These are phyloP conservation scores for Stereum hirsutum DNA, from an alignment of 1,284 basidiomycete genomes.

Conservation along the genomic window DNA sequence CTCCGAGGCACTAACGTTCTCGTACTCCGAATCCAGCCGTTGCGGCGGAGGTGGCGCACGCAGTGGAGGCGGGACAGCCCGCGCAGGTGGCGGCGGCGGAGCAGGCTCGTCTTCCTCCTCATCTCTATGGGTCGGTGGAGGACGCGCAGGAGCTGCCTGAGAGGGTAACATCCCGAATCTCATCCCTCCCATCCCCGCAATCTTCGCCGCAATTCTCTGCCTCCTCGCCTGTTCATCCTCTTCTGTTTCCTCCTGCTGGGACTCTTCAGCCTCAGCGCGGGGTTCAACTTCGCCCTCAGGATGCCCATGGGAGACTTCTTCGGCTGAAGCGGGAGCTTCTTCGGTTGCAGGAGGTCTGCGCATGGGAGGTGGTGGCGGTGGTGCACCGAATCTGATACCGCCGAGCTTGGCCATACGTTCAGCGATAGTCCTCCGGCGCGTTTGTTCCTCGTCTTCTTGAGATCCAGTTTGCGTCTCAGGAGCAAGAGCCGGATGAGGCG, in stretches of 20 bases:
- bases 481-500: slow-evolving; percentile 10
- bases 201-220: slow-evolving; percentile 57
- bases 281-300: slow-evolving; percentile 19
- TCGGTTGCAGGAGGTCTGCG: slow-evolving; percentile 27
- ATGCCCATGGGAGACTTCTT: slow-evolving; percentile 23
- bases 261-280: not conserved
- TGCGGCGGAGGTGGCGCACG: slow-evolving; percentile 19
- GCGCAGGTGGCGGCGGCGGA: slow-evolving; percentile 14
- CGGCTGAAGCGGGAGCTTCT: slow-evolving; percentile 21
- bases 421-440: slow-evolving; percentile 54
- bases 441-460: slow-evolving; percentile 38
- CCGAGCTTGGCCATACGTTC: slow-evolving; percentile 76
- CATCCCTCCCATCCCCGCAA: slow-evolving; percentile 70
- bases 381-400: slow-evolving; percentile 61
- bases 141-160: slow-evolving; percentile 10
- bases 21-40: slow-evolving; percentile 37
- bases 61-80: slow-evolving; percentile 24
- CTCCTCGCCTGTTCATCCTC: slow-evolving; percentile 58
- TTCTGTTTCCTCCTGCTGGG: slow-evolving; percentile 14
- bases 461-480: slow-evolving; percentile 11
- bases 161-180: slow-evolving; percentile 64
- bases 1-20: slow-evolving; percentile 29
- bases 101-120: not conserved
- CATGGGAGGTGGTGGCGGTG: slow-evolving; percentile 29
- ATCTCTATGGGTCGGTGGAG: slow-evolving; percentile 2